A percentile compares a stretch with the other conserved stretches of the same genome.
These are phyloP conservation scores for Isabelozyma pseudorhagii DNA, from an alignment of 805 yeast genomes.

Conservation along the genomic window DNA sequence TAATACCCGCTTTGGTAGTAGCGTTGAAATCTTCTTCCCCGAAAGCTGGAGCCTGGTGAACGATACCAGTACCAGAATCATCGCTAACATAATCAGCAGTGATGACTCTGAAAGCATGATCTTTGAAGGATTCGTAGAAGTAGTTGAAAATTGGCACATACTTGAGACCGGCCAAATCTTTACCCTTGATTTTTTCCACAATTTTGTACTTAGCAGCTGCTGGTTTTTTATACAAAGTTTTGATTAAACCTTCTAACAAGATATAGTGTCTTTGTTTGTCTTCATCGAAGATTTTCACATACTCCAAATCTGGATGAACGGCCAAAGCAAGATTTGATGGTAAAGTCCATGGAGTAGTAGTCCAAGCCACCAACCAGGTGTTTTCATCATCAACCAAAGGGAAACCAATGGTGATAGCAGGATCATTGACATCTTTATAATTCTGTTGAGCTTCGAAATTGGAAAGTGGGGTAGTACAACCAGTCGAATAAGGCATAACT, in stretches of 20 bases:
- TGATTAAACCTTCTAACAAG: constrained; percentile 76
- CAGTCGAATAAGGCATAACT: constrained; percentile 99
- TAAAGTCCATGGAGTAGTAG: constrained; percentile 99
- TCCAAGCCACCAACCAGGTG: constrained; percentile 92
- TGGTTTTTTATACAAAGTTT: constrained; percentile 91
- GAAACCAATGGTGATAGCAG: constrained; percentile 92
- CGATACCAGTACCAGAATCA: constrained; percentile 99
- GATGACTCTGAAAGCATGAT: constrained; percentile 78
- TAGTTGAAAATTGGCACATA: constrained; percentile 83
- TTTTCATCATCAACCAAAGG: constrained; percentile 76
- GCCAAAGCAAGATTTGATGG: constrained; percentile 92
- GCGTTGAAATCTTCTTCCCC: constrained; percentile 98
- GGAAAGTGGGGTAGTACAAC: constrained; percentile 92
- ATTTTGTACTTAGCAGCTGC: constrained; percentile 81
- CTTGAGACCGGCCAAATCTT: constrained; percentile 71
- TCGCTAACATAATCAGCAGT: constrained; percentile 80
- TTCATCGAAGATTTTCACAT: constrained; percentile 89
- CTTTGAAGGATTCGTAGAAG: constrained; percentile 72
- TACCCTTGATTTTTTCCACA: constrained; percentile 77
- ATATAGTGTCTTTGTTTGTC: constrained; percentile 78
- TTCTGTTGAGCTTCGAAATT: constrained; percentile 98
- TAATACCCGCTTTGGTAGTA: constrained; percentile 72
- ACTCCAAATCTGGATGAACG: constrained; percentile 87
- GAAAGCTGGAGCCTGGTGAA: constrained; percentile 96
- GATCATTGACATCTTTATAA: constrained; percentile 95